phyloP scores from a whole-genome alignment of 2,329 filamentous ascomycete genomes.

The Clarireedia hainanense region DNA sequence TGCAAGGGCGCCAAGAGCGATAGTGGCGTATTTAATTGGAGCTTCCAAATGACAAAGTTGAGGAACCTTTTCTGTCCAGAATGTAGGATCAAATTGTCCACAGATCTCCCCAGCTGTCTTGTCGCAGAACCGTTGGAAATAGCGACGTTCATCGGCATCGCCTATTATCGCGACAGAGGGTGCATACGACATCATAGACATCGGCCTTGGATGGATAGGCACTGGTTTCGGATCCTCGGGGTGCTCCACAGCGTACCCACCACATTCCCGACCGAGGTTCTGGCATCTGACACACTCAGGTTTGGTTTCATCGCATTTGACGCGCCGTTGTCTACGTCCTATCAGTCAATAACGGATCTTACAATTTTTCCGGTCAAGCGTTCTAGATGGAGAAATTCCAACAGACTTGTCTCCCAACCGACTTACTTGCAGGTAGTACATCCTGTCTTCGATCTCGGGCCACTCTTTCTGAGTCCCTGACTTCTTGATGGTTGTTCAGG shows the following conservation, averaged over 20 bases:
- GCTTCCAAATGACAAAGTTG: conserved; percentile 27
- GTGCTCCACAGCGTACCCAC: conserved; percentile 27
- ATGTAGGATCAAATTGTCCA: conserved; percentile 26
- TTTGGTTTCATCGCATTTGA: conserved; percentile 30
- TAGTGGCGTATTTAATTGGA: conserved; percentile 26
- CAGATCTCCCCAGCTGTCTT: conserved; percentile 27
- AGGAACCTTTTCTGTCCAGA: conserved; percentile 29
- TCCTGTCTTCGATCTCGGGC: conserved; percentile 28
- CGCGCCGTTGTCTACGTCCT: conserved; percentile 24
- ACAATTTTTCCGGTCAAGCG: neutral
- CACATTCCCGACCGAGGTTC: conserved; percentile 29
- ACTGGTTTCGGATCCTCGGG: conserved; percentile 25
- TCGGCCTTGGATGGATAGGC: conserved; percentile 25
- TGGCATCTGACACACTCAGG: conserved; percentile 28
- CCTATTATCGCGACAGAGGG: conserved; percentile 25
- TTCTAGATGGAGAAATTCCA: conserved; percentile 2
- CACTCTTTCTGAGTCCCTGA: conserved; percentile 29
- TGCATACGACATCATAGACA: conserved; percentile 25
- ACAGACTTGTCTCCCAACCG: neutral
- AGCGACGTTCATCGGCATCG: conserved; percentile 24
- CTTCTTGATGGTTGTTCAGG: conserved; percentile 27
- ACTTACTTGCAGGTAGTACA: conserved; percentile 30
- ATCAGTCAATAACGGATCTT: conserved; percentile 13
- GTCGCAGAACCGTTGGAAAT: conserved; percentile 29
- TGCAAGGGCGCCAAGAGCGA: conserved; percentile 26